Base-by-base conservation (phyloP, 306 rosid genomes). In the Glycine soja region DNA sequence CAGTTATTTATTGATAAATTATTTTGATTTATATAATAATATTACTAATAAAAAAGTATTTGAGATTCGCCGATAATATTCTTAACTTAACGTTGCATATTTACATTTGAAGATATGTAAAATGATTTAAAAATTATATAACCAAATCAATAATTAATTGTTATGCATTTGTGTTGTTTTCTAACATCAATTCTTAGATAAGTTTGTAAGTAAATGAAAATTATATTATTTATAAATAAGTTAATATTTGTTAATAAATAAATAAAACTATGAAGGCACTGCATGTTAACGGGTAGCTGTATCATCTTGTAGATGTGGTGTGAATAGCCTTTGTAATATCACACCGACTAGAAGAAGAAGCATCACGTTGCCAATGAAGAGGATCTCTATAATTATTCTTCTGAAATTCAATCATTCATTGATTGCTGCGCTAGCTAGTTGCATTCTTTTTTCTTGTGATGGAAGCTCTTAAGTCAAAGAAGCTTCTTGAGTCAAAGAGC, bases 401-500 rank as follows among this genome's bases (percentile, higher is more conserved):
- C 15, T 43, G 38, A 43, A 68, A 68, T 68, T 18, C 8, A 10
- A 68, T 11, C 54, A 45, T 4, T 46, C 5, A 67, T 43, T 24
- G 30, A 24, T 24, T 24, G 30, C 30, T 24, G 30, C 30, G 30
- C 30, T 24, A 24, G 30, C 30, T 24, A 24, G 30, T 24, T 24
- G 30, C 1, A 24, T 24, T 24, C 2, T 24, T 24, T 24, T 24
- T 24, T 1, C 30, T 24, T 24, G 30, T 24, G 30, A 24, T 24
- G 30, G 30, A 24, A 24, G 30, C 30, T 24, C 30, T 24, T 12
- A 42, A 75, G 81, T 75, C 85, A 81, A 82, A 14, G 47, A 19
- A 19, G 24, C 19, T 54, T 5, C 64, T n/a, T 19, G 19, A 75
- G 81, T 75, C 85, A 82, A 82, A 61, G 59, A 51, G 2, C 40